Evolutionary conservation across 1,284 basidiomycete species (phyloP).

Genomic region (Leccinum solheimii): DNA sequence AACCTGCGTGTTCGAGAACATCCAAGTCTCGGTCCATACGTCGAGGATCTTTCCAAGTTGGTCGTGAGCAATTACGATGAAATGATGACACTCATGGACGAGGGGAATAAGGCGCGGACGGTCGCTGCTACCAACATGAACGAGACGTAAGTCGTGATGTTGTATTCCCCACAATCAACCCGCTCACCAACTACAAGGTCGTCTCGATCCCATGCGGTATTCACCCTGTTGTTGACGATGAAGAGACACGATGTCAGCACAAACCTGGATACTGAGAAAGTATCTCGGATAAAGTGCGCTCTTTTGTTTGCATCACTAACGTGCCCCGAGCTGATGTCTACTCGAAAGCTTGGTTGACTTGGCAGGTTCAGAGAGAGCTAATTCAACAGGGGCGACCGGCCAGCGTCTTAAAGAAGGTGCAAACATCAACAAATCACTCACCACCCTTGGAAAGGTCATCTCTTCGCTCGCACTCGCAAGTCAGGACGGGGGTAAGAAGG

Average conservation of each 20-base stretch:
- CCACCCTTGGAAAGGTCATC: conserved; percentile 97
- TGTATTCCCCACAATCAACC: background rate
- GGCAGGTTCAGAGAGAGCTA: conserved; percentile 96
- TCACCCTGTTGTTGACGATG: conserved; percentile 92
- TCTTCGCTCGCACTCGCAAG: conserved; percentile 84
- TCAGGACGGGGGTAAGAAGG: conserved; percentile 66
- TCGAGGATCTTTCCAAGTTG: conserved; percentile 94
- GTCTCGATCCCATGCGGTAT: conserved; percentile 96
- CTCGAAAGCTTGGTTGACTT: conserved; percentile 79
- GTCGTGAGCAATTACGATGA: conserved; percentile 90
- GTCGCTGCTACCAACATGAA: conserved; percentile 99
- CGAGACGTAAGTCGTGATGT: conserved; percentile 70
- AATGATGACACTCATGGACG: conserved; percentile 99
- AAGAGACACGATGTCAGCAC: conserved; percentile 82
- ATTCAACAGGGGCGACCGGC: conserved; percentile 96
- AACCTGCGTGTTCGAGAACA: conserved; percentile 97
- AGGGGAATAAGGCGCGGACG: conserved; percentile 97
- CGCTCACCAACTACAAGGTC: conserved; percentile 50
- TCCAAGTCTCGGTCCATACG: conserved; percentile 92
- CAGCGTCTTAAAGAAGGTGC: conserved; percentile 93
- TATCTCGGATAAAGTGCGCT: conserved; percentile 86
- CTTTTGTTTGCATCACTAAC: background rate
- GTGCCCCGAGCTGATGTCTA: conserved; percentile 14
- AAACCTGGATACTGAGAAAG: conserved; percentile 92
- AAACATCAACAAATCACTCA: conserved; percentile 98